Base-by-base conservation (phyloP, 805 yeast species). In the Monosporozyma siamensis region DNA sequence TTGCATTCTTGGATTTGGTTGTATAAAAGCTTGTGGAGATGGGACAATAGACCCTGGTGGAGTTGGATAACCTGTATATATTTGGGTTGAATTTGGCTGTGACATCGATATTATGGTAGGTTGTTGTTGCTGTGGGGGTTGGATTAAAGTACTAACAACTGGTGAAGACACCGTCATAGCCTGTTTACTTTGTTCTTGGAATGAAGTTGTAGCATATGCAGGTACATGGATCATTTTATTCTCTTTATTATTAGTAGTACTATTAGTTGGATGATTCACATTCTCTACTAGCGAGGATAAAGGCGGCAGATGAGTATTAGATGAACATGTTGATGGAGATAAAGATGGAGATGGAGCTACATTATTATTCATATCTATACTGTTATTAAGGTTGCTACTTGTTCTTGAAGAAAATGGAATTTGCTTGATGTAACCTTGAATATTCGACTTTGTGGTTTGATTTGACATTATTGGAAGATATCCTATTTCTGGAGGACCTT, bases 221-320 rank as follows among this genome's bases (percentile, higher is more conserved):
- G 20, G 12, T 7, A 12, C 20, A 14, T 15, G 20, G 10, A 29
- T 11, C 11, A 4, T 29, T 2, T 10, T 32, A 30, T 15, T 30
- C 5, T 25, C 4, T n/a, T n/a, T n/a, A n/a, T n/a, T n/a, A n/a
- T n/a, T n/a, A n/a, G n/a, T n/a, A n/a, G n/a, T n/a, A n/a, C n/a
- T n/a, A n/a, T n/a, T n/a, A n/a, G 14, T 20, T 32, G 21, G 35
- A 32, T 31, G 18, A 3, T 37, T 18, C 14, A 14, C 30, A 14
- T 4, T 14, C 8, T 32, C 14, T 18, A 41, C 40, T 14, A 41
- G 15, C 7, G 44, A 30, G 6, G 44, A 27, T 17, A 42, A 31
- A 18, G 44, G 36, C n/a, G 44, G 44, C 22, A 42, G 18, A 9
- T 23, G 41, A 9, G 29, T 39, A 4, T n/a, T 10, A 7, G 22